These are phyloP conservation scores for Selenicereus undatus DNA, from an alignment of 148 eudicot species.

Conservation along the genomic window DNA sequence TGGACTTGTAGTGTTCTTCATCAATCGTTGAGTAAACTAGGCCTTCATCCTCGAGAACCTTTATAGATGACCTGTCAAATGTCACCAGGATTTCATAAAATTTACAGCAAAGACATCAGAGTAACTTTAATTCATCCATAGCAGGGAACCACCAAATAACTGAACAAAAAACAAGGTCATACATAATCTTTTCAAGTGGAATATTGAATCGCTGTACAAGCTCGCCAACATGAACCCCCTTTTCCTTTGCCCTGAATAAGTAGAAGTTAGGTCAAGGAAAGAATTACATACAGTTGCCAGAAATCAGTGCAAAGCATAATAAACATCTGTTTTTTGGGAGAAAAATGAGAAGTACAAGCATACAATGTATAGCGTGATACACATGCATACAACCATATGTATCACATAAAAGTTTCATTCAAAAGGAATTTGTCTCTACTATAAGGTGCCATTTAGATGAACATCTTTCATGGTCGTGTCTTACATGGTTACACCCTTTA, in stretches of 20 bases:
- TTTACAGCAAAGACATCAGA: not conserved
- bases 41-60: conserved; percentile 60
- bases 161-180: conserved; percentile 5
- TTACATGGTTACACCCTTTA: too few species aligned
- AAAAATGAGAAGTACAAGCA: too few species aligned
- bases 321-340: not conserved
- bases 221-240: conserved; percentile 56
- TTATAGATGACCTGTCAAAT: conserved; percentile 44
- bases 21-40: conserved; percentile 71
- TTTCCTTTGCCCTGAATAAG: conserved; percentile 31
- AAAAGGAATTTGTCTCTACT: too few species aligned
- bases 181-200: conserved; percentile 61
- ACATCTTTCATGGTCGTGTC: too few species aligned
- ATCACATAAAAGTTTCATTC: too few species aligned
- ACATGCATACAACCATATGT: too few species aligned
- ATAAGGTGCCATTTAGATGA: too few species aligned
- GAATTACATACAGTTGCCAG: not conserved
- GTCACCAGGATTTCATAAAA: not conserved
- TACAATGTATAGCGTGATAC: not conserved
- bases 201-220: conserved; percentile 43
- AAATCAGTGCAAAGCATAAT: not conserved
- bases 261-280: not conserved
- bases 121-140: not conserved
- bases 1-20: conserved; percentile 67
- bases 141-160: not conserved